A percentile compares a stretch with the other conserved stretches of the same genome.
Conservation (phyloP, 768 basidiomycete species). For the Kwoniella mangroviensis region DNA sequence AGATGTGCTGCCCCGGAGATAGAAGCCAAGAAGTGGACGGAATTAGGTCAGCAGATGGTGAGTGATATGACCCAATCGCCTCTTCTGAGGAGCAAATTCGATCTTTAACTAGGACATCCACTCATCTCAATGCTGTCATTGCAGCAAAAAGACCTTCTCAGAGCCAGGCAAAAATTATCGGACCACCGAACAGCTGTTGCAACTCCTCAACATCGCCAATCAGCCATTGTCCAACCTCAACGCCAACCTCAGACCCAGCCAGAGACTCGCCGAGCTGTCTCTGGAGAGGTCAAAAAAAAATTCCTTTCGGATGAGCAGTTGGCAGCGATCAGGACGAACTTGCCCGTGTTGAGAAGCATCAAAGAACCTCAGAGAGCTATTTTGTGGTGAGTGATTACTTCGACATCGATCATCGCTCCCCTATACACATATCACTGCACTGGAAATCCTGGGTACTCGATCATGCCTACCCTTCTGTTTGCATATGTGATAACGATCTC, state of each 20-base stretch:
- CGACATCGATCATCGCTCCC: not conserved
- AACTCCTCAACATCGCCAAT: not conserved
- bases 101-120: not conserved
- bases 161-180: not conserved
- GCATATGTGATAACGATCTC: no score
- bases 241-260: no score
- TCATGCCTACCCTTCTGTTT: no score
- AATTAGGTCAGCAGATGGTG: conserved; percentile 9
- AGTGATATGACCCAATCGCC: not conserved
- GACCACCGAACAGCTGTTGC: not conserved
- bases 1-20: conserved; percentile 12
- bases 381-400: conserved; percentile 4
- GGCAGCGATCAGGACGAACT: not conserved
- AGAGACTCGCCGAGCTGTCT: not conserved
- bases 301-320: not conserved
- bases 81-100: not conserved
- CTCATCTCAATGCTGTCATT: not conserved
- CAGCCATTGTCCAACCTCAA: not conserved
- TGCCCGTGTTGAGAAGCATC: not conserved
- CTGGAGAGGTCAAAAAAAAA: not conserved
- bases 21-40: conserved; percentile 2
- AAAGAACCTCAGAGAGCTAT: conserved; percentile 14
- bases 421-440: not conserved
- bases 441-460: no score
- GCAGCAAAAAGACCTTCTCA: not conserved